Evolutionary conservation across 2,329 filamentous ascomycete genomes (phyloP).

Genomic region (Cercospora sesami): DNA sequence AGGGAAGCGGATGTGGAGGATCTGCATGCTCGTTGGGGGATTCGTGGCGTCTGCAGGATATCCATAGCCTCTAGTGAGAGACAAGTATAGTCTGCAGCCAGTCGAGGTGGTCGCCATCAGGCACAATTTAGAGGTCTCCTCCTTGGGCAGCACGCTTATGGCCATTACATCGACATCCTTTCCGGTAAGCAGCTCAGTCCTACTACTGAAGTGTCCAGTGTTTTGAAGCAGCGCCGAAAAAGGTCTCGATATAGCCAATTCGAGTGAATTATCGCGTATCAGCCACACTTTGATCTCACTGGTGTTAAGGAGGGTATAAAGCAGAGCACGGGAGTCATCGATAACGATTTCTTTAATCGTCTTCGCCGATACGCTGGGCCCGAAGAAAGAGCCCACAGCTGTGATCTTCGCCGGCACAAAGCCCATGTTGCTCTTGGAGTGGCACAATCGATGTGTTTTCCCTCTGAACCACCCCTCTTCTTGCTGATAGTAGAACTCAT

Average conservation of each 20-base stretch:
- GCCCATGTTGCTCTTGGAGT: slow-evolving; percentile 55
- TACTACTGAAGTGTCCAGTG: slow-evolving; percentile 79
- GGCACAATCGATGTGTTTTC: slow-evolving; percentile 68
- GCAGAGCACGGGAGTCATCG: slow-evolving; percentile 81
- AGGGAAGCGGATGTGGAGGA: slow-evolving; percentile 95
- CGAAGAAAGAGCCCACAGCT: slow-evolving; percentile 30
- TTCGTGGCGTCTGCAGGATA: slow-evolving; percentile 60
- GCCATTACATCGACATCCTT: slow-evolving; percentile 70
- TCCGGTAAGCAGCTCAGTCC: slow-evolving; percentile 69
- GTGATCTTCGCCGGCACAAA: slow-evolving; percentile 46
- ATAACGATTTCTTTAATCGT: slow-evolving; percentile 76
- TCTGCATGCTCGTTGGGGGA: slow-evolving; percentile 90
- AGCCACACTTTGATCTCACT: slow-evolving; percentile 92
- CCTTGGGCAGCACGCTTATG: slow-evolving; percentile 78
- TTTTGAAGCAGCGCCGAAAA: slow-evolving; percentile 60
- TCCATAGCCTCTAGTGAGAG: slow-evolving; percentile 75
- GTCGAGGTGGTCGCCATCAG: slow-evolving; percentile 88
- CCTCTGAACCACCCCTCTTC: slow-evolving; percentile 96
- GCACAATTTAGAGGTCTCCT: slow-evolving; percentile 79
- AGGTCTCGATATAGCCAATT: slow-evolving; percentile 57
- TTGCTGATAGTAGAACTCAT: slow-evolving; percentile 94
- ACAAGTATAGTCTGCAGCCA: slow-evolving; percentile 88
- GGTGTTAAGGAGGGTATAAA: slow-evolving; percentile 85
- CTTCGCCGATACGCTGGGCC: slow-evolving; percentile 51
- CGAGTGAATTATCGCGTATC: slow-evolving; percentile 66